Percentiles rank a stretch among this genome's conserved stretches.
These are phyloP conservation scores for Leptographium procerum DNA, from an alignment of 2,329 filamentous ascomycete genomes.

Conservation along the genomic window DNA sequence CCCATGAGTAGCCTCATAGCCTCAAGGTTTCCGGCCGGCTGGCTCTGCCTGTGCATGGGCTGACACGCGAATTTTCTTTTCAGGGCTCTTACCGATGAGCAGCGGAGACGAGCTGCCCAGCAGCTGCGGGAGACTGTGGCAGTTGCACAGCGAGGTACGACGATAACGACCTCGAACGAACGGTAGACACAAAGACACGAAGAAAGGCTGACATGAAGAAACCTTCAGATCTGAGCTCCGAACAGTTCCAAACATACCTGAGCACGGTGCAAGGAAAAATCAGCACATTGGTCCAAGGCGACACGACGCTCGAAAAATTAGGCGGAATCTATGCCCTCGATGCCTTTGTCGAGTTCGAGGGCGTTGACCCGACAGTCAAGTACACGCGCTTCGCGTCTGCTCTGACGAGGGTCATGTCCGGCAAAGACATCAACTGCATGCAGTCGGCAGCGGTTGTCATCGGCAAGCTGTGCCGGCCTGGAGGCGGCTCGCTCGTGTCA, in stretches of 20 bases:
- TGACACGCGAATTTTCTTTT: not conserved
- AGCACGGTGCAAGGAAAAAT: conserved; percentile 45
- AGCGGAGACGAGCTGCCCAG: conserved; percentile 40
- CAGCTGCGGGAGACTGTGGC: conserved; percentile 45
- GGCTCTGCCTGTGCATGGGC: not conserved
- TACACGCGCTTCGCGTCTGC: conserved; percentile 91
- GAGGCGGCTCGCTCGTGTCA: conserved; percentile 86
- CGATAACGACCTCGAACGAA: not conserved
- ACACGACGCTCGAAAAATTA: conserved; percentile 76
- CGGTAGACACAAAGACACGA: too few species aligned
- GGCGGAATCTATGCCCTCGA: conserved; percentile 89
- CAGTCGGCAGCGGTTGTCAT: conserved; percentile 79
- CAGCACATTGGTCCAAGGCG: conserved; percentile 63
- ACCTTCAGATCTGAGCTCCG: conserved; percentile 58
- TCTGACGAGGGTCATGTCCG: conserved; percentile 74
- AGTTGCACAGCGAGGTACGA: conserved; percentile 42
- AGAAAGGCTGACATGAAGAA: not conserved
- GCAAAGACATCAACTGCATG: conserved; percentile 86
- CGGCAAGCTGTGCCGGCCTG: conserved; percentile 81
- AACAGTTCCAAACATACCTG: conserved; percentile 58
- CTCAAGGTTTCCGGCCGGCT: not conserved
- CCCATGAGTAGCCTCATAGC: not conserved
- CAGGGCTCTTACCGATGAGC: conserved; percentile 29
- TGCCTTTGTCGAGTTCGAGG: conserved; percentile 89
- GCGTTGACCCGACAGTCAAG: conserved; percentile 84